A percentile compares a stretch with the other conserved stretches of the same genome.
phyloP scores from a whole-genome alignment of 495 filamentous ascomycete species.

The Penicillium malachiteum region DNA sequence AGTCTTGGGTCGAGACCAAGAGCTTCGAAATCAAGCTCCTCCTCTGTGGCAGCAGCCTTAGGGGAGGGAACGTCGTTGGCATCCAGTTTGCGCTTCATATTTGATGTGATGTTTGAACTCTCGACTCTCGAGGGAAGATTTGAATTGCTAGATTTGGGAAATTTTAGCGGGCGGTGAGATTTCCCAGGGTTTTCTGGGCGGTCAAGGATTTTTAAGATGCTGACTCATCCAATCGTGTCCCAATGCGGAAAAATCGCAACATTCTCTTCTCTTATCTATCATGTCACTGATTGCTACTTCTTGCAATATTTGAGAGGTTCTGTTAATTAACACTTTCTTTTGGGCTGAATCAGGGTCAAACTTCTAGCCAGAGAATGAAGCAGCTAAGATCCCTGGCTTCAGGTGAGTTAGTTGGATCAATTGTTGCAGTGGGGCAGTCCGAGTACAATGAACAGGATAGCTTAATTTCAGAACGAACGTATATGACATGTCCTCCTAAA shows the following conservation, averaged over 20 bases:
- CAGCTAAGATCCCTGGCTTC: too few relatives aligned
- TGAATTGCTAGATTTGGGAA: conserved; percentile 34
- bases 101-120: conserved; percentile 17
- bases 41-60: conserved; percentile 27
- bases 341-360: too few relatives aligned
- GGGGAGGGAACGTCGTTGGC: conserved; percentile 56
- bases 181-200: conserved; percentile 21
- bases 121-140: conserved; percentile 14
- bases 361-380: too few relatives aligned
- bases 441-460: too few relatives aligned
- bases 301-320: background rate
- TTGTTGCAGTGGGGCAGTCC: too few relatives aligned
- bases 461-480: background rate
- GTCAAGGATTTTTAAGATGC: conserved; percentile 12
- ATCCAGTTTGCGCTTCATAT: conserved; percentile 67
- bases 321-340: too few relatives aligned
- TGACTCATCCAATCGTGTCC: background rate
- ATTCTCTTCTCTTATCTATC: background rate
- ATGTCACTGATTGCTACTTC: background rate
- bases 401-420: too few relatives aligned
- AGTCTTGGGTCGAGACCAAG: conserved; percentile 81
- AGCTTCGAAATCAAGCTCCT: conserved; percentile 40
- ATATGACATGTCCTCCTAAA: background rate
- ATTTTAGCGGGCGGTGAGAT: conserved; percentile 45
- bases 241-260: conserved; percentile 11